These are phyloP conservation scores for Astraeus odoratus DNA, from an alignment of 768 basidiomycete species.

Conservation along the genomic window DNA sequence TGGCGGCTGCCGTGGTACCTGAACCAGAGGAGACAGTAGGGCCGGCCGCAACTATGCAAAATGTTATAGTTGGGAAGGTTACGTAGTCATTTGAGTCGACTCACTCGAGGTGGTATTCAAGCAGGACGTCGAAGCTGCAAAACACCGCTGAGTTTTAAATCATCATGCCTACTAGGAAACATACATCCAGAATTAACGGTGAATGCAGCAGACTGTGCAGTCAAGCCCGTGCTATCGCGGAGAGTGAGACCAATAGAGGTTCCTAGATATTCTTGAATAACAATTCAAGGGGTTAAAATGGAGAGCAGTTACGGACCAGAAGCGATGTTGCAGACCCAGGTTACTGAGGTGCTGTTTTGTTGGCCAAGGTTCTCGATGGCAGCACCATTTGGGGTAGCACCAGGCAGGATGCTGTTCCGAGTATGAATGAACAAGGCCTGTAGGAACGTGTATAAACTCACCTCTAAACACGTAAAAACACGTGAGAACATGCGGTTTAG, in stretches of 20 bases:
- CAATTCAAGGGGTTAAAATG: neutral
- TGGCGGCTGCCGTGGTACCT: neutral
- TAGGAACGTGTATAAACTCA: constrained; percentile 8
- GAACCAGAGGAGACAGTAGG: constrained; percentile 12
- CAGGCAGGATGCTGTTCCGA: constrained; percentile 45
- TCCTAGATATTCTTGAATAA: constrained; percentile 30
- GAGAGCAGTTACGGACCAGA: constrained; percentile 27
- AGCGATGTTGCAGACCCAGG: constrained; percentile 50
- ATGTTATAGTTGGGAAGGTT: constrained; percentile 11
- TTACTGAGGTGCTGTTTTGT: constrained; percentile 33
- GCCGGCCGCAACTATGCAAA: constrained; percentile 18
- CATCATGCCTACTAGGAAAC: constrained; percentile 16
- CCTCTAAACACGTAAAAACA: constrained; percentile 29
- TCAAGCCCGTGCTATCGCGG: constrained; percentile 50
- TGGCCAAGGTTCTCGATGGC: constrained; percentile 43
- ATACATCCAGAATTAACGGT: constrained; percentile 42
- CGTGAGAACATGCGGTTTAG: neutral
- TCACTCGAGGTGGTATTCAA: constrained; percentile 19
- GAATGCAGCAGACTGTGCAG: constrained; percentile 47
- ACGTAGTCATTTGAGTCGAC: constrained; percentile 12
- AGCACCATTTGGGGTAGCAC: constrained; percentile 35
- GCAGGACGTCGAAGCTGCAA: constrained; percentile 31
- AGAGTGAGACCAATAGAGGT: constrained; percentile 50
- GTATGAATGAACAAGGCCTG: neutral
- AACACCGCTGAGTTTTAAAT: constrained; percentile 8